phyloP scores from a whole-genome alignment of 2,329 filamentous ascomycete species.

The Phyllosticta paracitricarpa region DNA sequence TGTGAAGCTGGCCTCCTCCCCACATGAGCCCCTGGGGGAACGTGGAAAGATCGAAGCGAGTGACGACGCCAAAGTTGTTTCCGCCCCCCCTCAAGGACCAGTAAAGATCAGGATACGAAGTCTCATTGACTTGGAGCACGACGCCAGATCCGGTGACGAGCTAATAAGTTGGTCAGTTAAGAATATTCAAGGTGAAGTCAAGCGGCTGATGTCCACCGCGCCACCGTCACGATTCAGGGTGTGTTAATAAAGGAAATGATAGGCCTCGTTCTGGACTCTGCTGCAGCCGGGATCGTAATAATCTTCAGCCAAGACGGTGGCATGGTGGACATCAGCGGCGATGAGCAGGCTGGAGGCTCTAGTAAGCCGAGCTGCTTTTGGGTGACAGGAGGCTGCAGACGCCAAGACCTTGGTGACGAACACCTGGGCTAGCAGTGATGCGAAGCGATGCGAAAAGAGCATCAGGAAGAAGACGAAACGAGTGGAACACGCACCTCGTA shows the following conservation, averaged over 20 bases:
- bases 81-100: conserved; percentile 29
- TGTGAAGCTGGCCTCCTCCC: conserved; percentile 16
- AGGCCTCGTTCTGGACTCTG: not conserved
- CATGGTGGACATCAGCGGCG: not conserved
- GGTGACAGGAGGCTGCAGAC: not conserved
- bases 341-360: not conserved
- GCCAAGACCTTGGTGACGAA: not conserved
- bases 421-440: not conserved
- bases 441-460: not conserved
- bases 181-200: conserved; percentile 10
- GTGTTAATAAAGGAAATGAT: not conserved
- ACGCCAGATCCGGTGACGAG: conserved; percentile 23
- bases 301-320: not conserved
- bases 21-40: conserved; percentile 18
- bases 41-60: conserved; percentile 15
- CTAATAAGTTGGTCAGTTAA: conserved; percentile 8
- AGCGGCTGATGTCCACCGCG: not conserved
- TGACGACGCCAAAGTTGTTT: conserved; percentile 24
- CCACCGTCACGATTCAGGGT: not conserved
- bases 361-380: not conserved
- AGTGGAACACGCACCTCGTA: conserved; percentile 20
- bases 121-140: conserved; percentile 21
- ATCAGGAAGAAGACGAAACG: conserved; percentile 1
- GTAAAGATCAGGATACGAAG: conserved; percentile 22
- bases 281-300: not conserved